Base-by-base conservation (phyloP, 352 stramenopile species). In the Blastocystis sp. region DNA sequence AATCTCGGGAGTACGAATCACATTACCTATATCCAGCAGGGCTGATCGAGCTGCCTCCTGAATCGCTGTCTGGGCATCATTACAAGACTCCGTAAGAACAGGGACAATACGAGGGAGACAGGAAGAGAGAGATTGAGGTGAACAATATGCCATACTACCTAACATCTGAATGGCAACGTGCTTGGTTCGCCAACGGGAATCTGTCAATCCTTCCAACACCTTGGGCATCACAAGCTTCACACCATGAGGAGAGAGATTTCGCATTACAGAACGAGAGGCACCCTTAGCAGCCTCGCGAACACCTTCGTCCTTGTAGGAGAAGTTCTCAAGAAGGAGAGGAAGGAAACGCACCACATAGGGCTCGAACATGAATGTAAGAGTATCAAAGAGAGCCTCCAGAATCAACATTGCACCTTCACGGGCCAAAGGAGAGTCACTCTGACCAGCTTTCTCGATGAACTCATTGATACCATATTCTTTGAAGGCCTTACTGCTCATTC, bases 1-100 rank as follows among this genome's bases (percentile, higher is more conserved):
- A 64, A 99, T 98, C 91, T 99, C 98, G 7, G 98, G 98, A 90
- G 99, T 99, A 40, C 95, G 94, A 57, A 99, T 98, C 7, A 99
- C 98, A 33, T 93, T 97, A 51, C 95, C 97, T 87, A 99, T 97
- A 89, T 98, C 96, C 60, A 91, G 77, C 37, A 99, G 91, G 22
- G 98, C 96, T 53, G 93, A 93, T 91, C 98, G 96, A 66, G 96
- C 97, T 24, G 95, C 96, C 22, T 96, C 94, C 69, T 97, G 97
- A 3, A 99, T 97, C 90, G 98, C 98, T 3, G 96, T 96, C 89
- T 99, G 97, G 57, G 97, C 98, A 91, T 99, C 97, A 48, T 94
- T 96, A 40, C 99, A 95, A 24, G 96, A 95, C 54, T 96, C 93
- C 15, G 97, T 98, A 37, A 99, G 93, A 90, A 98, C 98, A 13